Percentiles rank a stretch among this genome's conserved stretches.
phyloP scores from a whole-genome alignment of 495 filamentous ascomycete genomes.

The Talaromyces nanjingensis region DNA sequence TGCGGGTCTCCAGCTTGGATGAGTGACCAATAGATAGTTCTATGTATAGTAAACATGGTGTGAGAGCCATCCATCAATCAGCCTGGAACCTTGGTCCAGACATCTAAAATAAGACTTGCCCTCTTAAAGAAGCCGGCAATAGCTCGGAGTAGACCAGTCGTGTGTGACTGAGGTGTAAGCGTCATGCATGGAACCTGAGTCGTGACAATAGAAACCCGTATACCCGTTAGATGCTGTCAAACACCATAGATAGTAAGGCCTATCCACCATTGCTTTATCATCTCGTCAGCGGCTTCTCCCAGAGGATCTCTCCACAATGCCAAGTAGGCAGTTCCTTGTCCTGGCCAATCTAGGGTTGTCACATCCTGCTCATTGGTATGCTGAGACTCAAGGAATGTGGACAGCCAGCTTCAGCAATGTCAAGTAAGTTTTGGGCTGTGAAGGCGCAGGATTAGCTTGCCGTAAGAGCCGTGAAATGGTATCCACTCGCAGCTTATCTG shows the following conservation, averaged over 20 bases:
- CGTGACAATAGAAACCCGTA: not conserved
- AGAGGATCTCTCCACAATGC: not conserved
- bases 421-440: not conserved
- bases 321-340: not conserved
- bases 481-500: not conserved
- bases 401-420: slow-evolving; percentile 1
- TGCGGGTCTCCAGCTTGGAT: slow-evolving; percentile 4
- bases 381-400: not conserved
- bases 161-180: slow-evolving; percentile 1
- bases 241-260: not conserved
- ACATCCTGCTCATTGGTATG: not conserved
- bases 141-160: not conserved
- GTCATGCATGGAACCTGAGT: not conserved
- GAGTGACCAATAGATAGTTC: not conserved
- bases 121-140: not conserved
- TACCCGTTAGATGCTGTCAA: not conserved
- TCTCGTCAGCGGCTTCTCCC: not conserved
- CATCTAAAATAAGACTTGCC: not conserved
- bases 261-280: not conserved
- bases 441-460: not conserved
- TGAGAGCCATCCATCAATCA: not conserved
- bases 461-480: not conserved
- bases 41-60: not conserved
- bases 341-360: not conserved
- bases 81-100: not conserved